Percentiles rank a stretch among this genome's conserved stretches.
Evolutionary conservation across 2,329 filamentous ascomycete species (phyloP).

Genomic region (Sporothrix brunneoviolacea): DNA sequence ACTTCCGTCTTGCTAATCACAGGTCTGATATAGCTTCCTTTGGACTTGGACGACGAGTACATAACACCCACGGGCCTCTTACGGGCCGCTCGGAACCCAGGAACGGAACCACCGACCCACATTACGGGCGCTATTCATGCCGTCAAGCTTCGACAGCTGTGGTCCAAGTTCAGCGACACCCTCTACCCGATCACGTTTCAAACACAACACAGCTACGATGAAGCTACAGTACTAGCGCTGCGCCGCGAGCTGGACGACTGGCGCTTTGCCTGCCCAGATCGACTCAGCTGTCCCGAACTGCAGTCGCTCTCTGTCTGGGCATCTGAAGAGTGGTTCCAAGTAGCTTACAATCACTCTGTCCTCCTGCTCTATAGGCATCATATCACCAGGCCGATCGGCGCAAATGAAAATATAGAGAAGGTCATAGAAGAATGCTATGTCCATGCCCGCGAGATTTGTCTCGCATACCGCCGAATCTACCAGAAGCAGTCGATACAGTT

Average conservation of each 20-base stretch:
- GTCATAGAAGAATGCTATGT: constrained; percentile 16
- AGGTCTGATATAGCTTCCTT: no score
- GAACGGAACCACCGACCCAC: constrained; percentile 18
- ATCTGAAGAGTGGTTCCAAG: constrained; percentile 31
- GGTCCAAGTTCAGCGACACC: constrained; percentile 24
- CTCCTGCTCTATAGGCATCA: constrained; percentile 30
- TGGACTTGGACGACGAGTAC: constrained; percentile 26
- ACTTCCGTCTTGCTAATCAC: no score
- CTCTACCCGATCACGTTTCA: constrained; percentile 19
- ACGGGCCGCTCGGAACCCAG: constrained; percentile 16
- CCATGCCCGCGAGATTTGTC: constrained; percentile 26
- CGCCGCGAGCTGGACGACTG: constrained; percentile 24
- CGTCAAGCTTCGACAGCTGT: constrained; percentile 25
- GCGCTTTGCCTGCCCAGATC: constrained; percentile 5
- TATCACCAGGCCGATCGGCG: constrained; percentile 15
- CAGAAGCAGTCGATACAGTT: constrained; percentile 24
- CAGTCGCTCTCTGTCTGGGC: constrained; percentile 27
- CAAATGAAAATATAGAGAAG: no score
- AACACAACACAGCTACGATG: neutral
- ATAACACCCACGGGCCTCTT: constrained; percentile 21
- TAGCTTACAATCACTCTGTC: constrained; percentile 33
- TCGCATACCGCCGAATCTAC: constrained; percentile 29
- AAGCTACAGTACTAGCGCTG: constrained; percentile 16
- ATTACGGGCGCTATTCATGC: constrained; percentile 27
- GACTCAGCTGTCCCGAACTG: neutral